These are phyloP conservation scores for Quercus aquifolioides DNA, from an alignment of 306 rosid genomes.

Conservation along the genomic window DNA sequence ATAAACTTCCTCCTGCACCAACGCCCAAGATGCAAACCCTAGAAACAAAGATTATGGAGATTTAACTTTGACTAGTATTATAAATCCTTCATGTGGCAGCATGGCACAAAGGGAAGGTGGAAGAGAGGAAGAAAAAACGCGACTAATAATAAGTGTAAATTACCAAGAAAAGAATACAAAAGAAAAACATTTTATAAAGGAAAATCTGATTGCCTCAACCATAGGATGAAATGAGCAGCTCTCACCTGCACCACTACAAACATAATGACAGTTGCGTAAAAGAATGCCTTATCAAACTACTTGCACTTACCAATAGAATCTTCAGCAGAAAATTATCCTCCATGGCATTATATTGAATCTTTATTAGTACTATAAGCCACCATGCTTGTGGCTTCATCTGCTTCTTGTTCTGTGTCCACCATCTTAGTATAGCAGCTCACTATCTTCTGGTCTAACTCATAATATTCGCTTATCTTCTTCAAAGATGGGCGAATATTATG, in stretches of 20 bases:
- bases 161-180: not conserved
- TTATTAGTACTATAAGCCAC: conserved; percentile 20
- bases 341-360: conserved; percentile 31
- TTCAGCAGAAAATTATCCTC: conserved; percentile 27
- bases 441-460: conserved; percentile 78
- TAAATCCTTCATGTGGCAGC: conserved; percentile 1
- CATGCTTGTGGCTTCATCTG: conserved; percentile 31
- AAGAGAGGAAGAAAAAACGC: not conserved
- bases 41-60: not conserved
- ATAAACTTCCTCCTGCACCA: conserved; percentile 3
- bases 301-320: conserved; percentile 26
- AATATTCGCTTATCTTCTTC: conserved; percentile 82
- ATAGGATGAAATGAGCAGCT: conserved; percentile 6
- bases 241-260: conserved; percentile 4
- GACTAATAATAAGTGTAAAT: not conserved
- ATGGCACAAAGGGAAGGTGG: not conserved
- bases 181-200: not conserved
- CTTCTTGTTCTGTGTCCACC: conserved; percentile 48
- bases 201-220: not conserved
- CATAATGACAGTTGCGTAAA: conserved; percentile 20
- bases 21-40: not conserved
- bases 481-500: conserved; percentile 79
- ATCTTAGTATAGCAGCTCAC: conserved; percentile 66
- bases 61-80: not conserved
- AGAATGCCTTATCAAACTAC: conserved; percentile 16